Evolutionary conservation across 2,329 filamentous ascomycete species (phyloP), one percentile per base, ranked within the genome.

Genomic region (Colletotrichum zoysiae): DNA sequence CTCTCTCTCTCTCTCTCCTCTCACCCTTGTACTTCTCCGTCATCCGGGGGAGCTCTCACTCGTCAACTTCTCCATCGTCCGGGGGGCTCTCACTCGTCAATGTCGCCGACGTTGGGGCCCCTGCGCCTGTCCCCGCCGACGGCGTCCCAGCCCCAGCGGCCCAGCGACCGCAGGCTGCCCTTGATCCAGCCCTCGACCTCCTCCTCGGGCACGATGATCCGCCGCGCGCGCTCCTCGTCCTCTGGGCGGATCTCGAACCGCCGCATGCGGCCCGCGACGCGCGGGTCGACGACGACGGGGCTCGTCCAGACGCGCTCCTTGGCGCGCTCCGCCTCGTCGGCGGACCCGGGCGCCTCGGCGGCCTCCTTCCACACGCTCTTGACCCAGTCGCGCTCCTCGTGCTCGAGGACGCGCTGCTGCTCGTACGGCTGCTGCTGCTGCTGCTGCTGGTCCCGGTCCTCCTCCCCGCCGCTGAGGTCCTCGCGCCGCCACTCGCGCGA

Each of bases 361-460:
- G 78, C 87, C 78, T 78, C 82, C 80, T 91, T 90, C 82, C 89
- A 91, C 7, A 91, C 88, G n/a, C 88, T 90, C 83, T 97, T 97
- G 80, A 92, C 91, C 95, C 95, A 97, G 79, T 95, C 90, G 56
- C 82, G 82, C 82, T 97, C 94, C 83, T 96, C 95, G 46, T 90
- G 83, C 48, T 85, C 84, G 35, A 97, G 88, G 16, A 90, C 83
- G 5, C 82, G 84, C 78, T 92, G 85, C 77, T 93, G 90, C 80
- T 95, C 93, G 62, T 83, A 81, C 71, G 82, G 78, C 11, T 78
- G 26, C 26, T 26, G 26, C 26, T 26, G 26, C 26, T 26, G 26
- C 26, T 26, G 26, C 26, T 26, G 76, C 35, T 79, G 76, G 38
- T 79, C 78, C 42, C 76, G 75, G 20, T 78, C 74, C 4, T 78